Base-by-base conservation (phyloP, 208 protist genomes). In the Trypanosoma lewisi region DNA sequence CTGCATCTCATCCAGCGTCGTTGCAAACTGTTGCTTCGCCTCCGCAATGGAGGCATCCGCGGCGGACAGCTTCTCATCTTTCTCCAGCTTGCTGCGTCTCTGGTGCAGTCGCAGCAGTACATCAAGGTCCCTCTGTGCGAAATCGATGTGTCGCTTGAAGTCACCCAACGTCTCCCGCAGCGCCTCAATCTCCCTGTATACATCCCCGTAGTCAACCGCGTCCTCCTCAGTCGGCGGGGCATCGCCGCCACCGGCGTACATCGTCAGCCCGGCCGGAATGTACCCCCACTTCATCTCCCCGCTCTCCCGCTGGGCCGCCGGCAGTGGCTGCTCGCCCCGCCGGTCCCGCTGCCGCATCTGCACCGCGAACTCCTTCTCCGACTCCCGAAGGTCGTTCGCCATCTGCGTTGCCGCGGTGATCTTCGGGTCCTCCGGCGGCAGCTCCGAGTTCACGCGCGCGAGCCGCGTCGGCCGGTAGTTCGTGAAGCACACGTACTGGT, bases 401-500 rank as follows among this genome's bases (percentile, higher is more conserved):
- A 87, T 87, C 16, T 68, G 55, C 4, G 87, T 73, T 2, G 73
- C 80, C 2, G 87, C 80, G 5, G 60, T 25, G 37, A 83, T 69
- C 53, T 75, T 70, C 37, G 34, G 9, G 47, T 77, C 65, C 55
- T 80, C 65, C 3, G 50, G 36, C 12, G 70, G 69, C 14, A 76
- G 37, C 51, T 78, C 77, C 3, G 25, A 17, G 48, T 74, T 77
- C 7, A 64, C 54, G 2, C 28, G 37, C 28, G 63, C 36, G 25
- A 87, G 59, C 23, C 55, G 49, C 30, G 80, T 89, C 21, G 87
- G 36, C 44, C 77, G 70, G 72, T 95, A 96, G 56, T 84, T 94
- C n/a, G 79, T 83, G 76, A 93, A 98, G 63, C 90, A 92, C 16
- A 94, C 84, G 78, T 98, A 98, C 78, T 97, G 94, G 67, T 98